A percentile compares a stretch with the other conserved stretches of the same genome.
phyloP scores from a whole-genome alignment of 2,329 filamentous ascomycete species.

The Trichoderma atroviride region DNA sequence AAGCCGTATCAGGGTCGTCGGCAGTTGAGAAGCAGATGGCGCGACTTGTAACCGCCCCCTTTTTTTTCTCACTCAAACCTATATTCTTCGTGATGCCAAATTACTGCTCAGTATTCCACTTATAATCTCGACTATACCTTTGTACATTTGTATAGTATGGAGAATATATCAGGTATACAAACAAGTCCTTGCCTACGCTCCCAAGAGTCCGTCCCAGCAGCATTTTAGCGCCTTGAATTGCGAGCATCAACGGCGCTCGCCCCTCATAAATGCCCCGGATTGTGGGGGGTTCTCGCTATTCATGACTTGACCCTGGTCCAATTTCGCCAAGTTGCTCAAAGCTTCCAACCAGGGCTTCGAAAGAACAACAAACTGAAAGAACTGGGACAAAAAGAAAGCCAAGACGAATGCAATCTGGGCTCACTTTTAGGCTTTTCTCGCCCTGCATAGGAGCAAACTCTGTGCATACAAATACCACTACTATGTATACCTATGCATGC shows the following conservation, averaged over 20 bases:
- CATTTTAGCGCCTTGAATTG: neutral
- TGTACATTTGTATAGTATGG: neutral
- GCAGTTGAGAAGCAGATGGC: neutral
- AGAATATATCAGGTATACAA: neutral
- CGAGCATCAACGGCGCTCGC: neutral
- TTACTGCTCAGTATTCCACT: neutral
- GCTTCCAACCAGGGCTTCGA: neutral
- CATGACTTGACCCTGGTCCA: constrained; percentile 1
- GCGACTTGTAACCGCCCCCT: neutral
- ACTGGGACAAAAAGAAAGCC: neutral
- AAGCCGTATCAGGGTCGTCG: neutral
- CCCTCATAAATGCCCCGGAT: constrained; percentile 17
- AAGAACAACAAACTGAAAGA: neutral
- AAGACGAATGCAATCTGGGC: neutral
- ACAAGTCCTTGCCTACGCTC: neutral
- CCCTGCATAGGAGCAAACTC: neutral
- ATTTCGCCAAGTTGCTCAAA: neutral
- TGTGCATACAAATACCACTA: neutral
- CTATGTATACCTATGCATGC: neutral
- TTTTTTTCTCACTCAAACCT: neutral
- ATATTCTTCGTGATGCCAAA: neutral
- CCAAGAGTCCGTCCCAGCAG: neutral
- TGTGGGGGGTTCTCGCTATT: constrained; percentile 4
- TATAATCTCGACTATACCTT: neutral
- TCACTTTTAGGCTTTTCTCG: neutral